Evolutionary conservation across 768 basidiomycete species (phyloP).

Genomic region (Pleurotus pulmonarius): DNA sequence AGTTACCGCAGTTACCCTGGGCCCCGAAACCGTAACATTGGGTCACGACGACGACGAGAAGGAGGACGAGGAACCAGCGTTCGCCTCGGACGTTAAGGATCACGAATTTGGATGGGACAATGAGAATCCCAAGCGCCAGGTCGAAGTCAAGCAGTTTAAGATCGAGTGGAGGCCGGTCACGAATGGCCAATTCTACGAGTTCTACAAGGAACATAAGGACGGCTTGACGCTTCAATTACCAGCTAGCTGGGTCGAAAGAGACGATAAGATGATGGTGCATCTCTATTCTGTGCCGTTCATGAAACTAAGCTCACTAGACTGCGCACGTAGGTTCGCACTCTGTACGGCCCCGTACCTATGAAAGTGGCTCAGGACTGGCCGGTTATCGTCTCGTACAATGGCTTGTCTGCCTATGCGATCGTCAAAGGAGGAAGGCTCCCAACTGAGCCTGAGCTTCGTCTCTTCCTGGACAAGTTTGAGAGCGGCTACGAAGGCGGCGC

Average conservation of each 20-base stretch:
- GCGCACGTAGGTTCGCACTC: slow-evolving; percentile 61
- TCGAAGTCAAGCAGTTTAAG: slow-evolving; percentile 64
- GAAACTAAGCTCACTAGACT: neutral
- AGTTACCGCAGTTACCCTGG: slow-evolving; percentile 48
- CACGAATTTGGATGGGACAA: slow-evolving; percentile 96
- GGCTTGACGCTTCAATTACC: slow-evolving; percentile 53
- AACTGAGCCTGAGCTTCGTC: slow-evolving; percentile 80
- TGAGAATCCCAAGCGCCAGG: slow-evolving; percentile 67
- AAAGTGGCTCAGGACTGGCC: slow-evolving; percentile 84
- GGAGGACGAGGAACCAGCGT: slow-evolving; percentile 44
- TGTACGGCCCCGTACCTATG: slow-evolving; percentile 84
- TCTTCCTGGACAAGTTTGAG: slow-evolving; percentile 75
- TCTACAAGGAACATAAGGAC: slow-evolving; percentile 36
- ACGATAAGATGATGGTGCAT: slow-evolving; percentile 47
- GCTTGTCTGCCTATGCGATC: slow-evolving; percentile 74
- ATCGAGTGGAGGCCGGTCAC: slow-evolving; percentile 86
- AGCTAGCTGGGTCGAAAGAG: slow-evolving; percentile 67
- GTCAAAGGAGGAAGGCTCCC: slow-evolving; percentile 93
- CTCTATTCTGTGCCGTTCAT: neutral
- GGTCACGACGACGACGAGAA: slow-evolving; percentile 84
- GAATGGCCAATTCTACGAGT: slow-evolving; percentile 81
- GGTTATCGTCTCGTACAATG: slow-evolving; percentile 71
- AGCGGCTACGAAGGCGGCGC: slow-evolving; percentile 72
- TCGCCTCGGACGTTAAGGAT: slow-evolving; percentile 33
- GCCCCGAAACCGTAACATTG: slow-evolving; percentile 54